A percentile compares a stretch with the other conserved stretches of the same genome.
Conservation (phyloP, 176 grass and related monocot genomes). For the Otatea glauca region DNA sequence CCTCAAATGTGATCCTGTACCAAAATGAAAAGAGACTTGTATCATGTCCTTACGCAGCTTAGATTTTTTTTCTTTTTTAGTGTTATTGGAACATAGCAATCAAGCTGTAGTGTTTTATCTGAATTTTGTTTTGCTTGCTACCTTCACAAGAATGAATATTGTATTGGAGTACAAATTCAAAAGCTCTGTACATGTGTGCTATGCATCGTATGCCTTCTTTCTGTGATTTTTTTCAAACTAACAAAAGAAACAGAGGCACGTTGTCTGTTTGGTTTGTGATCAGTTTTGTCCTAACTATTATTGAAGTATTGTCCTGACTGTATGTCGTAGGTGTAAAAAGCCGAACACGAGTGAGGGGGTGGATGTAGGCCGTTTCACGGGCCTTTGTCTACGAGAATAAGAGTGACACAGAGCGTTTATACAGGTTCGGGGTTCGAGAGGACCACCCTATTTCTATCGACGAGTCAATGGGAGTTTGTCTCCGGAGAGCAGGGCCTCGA, state of each 20-base stretch:
- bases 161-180: background rate
- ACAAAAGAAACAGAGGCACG: background rate
- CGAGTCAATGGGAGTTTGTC: too few relatives aligned
- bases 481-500: too few relatives aligned
- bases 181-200: conserved; percentile 28
- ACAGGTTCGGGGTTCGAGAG: too few relatives aligned
- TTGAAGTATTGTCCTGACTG: too few relatives aligned
- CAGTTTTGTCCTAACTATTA: too few relatives aligned
- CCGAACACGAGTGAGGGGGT: too few relatives aligned
- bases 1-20: background rate
- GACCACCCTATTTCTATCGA: too few relatives aligned
- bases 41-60: background rate
- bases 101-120: conserved; percentile 12
- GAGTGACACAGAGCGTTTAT: too few relatives aligned
- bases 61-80: background rate
- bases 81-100: background rate
- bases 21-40: background rate
- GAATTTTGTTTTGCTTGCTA: background rate
- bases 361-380: too few relatives aligned
- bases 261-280: too few relatives aligned
- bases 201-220: background rate
- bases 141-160: background rate
- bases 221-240: background rate
- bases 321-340: too few relatives aligned
- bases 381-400: too few relatives aligned